Conservation (phyloP, 1,284 basidiomycete species). For the Microbotryum violaceum region DNA sequence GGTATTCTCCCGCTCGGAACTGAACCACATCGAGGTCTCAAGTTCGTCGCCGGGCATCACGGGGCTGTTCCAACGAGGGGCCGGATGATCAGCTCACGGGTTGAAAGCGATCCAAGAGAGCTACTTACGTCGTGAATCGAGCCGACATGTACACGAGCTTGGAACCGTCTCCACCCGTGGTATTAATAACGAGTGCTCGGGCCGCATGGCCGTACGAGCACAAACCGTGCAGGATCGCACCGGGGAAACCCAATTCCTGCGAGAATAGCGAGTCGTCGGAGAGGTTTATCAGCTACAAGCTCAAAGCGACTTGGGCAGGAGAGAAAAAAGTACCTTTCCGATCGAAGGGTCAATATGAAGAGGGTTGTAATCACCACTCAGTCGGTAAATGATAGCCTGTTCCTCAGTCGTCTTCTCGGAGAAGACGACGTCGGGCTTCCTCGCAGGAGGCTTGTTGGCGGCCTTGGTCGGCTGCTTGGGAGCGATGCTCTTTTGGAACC, state of each 20-base stretch:
- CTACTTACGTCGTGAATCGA: constrained; percentile 55
- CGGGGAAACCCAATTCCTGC: constrained; percentile 61
- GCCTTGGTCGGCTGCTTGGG: constrained; percentile 57
- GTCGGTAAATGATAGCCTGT: constrained; percentile 67
- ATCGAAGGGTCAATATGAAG: constrained; percentile 59
- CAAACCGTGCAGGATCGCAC: constrained; percentile 65
- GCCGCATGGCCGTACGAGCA: constrained; percentile 52
- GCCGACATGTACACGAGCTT: constrained; percentile 59
- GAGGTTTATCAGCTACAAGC: too few relatives aligned
- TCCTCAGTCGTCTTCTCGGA: constrained; percentile 61
- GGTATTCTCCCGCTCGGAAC: constrained; percentile 57
- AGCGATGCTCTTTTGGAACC: constrained; percentile 59
- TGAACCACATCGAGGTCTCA: constrained; percentile 64
- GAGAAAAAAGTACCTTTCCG: constrained; percentile 1
- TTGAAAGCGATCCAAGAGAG: not conserved
- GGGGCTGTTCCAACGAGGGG: constrained; percentile 4
- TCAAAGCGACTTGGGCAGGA: constrained; percentile 46
- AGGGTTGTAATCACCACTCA: constrained; percentile 65
- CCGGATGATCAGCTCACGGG: not conserved
- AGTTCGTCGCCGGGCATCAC: constrained; percentile 42
- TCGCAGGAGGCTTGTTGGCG: constrained; percentile 52
- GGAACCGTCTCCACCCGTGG: constrained; percentile 54
- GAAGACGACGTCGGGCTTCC: constrained; percentile 60
- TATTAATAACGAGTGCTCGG: constrained; percentile 57
- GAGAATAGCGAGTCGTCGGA: constrained; percentile 46